These are phyloP conservation scores for Jackrogersella multiformis DNA, from an alignment of 495 filamentous ascomycete species.

Conservation along the genomic window DNA sequence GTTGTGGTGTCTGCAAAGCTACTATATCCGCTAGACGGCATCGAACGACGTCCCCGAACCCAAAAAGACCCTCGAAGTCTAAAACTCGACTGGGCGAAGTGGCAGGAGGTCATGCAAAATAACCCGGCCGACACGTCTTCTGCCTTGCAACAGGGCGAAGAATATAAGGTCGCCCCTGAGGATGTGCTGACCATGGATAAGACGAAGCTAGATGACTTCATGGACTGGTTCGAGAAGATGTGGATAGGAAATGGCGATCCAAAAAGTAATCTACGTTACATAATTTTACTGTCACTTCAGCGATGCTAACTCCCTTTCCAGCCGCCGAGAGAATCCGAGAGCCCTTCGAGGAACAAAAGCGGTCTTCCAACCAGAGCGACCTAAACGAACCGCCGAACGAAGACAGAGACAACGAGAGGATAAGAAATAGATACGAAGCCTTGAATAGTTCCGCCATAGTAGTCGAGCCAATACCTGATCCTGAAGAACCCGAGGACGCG, in stretches of 20 bases:
- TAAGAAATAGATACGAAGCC: conserved; percentile 20
- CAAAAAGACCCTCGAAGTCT: conserved; percentile 68
- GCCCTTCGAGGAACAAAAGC: conserved; percentile 23
- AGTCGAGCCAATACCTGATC: conserved; percentile 38
- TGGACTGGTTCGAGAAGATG: conserved; percentile 87
- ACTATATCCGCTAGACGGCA: conserved; percentile 75
- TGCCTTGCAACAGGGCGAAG: conserved; percentile 34
- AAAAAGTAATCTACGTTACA: conserved; percentile 47
- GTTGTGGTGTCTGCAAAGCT: conserved; percentile 84
- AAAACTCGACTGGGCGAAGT: conserved; percentile 75
- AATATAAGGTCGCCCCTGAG: conserved; percentile 64
- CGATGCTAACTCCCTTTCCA: conserved; percentile 12
- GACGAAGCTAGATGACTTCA: conserved; percentile 77
- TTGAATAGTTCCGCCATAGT: conserved; percentile 20
- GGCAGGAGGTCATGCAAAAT: conserved; percentile 65
- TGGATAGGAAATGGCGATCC: conserved; percentile 65
- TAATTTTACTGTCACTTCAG: neutral
- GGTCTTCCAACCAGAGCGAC: neutral
- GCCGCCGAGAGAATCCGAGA: conserved; percentile 30
- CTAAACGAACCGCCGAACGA: neutral
- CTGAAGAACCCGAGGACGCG: conserved; percentile 42
- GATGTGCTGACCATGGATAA: conserved; percentile 75
- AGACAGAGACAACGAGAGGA: neutral
- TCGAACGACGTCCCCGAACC: conserved; percentile 64
- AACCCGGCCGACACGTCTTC: conserved; percentile 22